phyloP scores from a whole-genome alignment of 2,329 filamentous ascomycete species.

The Trichoderma atroviride region DNA sequence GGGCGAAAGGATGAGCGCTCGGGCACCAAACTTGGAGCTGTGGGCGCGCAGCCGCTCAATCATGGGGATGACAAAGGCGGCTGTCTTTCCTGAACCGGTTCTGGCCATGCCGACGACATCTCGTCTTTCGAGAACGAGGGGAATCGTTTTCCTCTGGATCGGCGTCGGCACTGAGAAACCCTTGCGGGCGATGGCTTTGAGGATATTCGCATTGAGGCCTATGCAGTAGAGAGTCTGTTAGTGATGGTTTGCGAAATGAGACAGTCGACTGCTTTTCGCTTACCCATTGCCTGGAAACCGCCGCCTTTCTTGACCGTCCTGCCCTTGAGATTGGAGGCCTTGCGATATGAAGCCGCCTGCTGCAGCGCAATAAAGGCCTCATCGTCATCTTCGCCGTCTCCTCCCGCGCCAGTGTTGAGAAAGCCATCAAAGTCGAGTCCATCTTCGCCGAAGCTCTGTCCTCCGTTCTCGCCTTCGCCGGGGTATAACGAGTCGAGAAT shows the following conservation, averaged over 20 bases:
- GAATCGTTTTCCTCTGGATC: slow-evolving; percentile 96
- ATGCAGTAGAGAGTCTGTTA: slow-evolving; percentile 11
- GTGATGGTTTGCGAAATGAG: neutral
- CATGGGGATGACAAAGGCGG: slow-evolving; percentile 98
- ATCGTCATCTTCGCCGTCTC: slow-evolving; percentile 66
- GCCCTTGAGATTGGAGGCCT: slow-evolving; percentile 78
- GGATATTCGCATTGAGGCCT: slow-evolving; percentile 77
- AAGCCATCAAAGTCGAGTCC: slow-evolving; percentile 62
- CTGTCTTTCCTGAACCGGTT: slow-evolving; percentile 98
- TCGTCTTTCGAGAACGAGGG: slow-evolving; percentile 82
- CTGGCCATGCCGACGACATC: slow-evolving; percentile 99
- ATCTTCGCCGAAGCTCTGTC: slow-evolving; percentile 43
- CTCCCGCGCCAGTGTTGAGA: slow-evolving; percentile 52
- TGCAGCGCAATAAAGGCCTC: slow-evolving; percentile 88
- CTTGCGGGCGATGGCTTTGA: slow-evolving; percentile 91
- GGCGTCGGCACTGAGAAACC: slow-evolving; percentile 96
- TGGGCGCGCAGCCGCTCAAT: slow-evolving; percentile 90
- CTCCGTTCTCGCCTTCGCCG: slow-evolving; percentile 56
- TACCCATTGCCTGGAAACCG: slow-evolving; percentile 93
- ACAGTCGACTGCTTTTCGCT: slow-evolving; percentile 27
- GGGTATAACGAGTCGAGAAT: slow-evolving; percentile 79
- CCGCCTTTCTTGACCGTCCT: slow-evolving; percentile 91
- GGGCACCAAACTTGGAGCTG: slow-evolving; percentile 80
- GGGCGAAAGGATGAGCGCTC: slow-evolving; percentile 86
- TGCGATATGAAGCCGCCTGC: slow-evolving; percentile 86